Conservation (phyloP, 345 rosid species). For the Gossypium bickii region DNA sequence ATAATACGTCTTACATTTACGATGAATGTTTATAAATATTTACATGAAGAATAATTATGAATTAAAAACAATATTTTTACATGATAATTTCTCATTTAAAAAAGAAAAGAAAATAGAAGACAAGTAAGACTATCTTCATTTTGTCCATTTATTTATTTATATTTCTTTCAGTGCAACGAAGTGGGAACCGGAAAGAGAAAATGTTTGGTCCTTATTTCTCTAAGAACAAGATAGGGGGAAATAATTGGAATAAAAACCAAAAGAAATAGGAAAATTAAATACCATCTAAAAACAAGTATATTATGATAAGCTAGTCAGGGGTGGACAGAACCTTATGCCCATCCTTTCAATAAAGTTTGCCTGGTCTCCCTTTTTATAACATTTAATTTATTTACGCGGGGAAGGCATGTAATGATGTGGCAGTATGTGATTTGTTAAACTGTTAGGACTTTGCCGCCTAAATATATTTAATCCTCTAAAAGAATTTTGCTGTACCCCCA, state of each 20-base stretch:
- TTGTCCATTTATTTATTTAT: neutral
- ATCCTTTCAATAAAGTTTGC: conserved; percentile 29
- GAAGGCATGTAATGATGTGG: conserved; percentile 17
- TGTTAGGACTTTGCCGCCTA: neutral
- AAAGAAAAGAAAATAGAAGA: neutral
- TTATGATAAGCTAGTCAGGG: neutral
- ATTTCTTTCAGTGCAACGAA: neutral
- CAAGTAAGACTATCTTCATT: neutral
- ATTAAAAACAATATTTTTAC: too few species aligned
- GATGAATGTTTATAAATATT: too few species aligned
- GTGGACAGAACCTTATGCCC: conserved; percentile 43
- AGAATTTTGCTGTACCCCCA: neutral
- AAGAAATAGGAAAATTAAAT: neutral
- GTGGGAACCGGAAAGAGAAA: conserved; percentile 21
- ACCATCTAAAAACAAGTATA: neutral
- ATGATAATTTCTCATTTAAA: too few species aligned
- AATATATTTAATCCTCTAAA: neutral
- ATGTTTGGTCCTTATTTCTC: conserved; percentile 12
- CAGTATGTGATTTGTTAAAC: conserved; percentile 6
- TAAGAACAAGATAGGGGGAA: neutral
- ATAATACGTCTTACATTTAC: too few species aligned
- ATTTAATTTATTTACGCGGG: conserved; percentile 19
- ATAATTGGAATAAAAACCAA: neutral
- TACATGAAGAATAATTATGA: too few species aligned
- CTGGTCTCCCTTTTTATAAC: conserved; percentile 37